A percentile compares a stretch with the other conserved stretches of the same genome.
These are phyloP conservation scores for Parietaria judaica DNA, from an alignment of 306 rosid genomes.

Conservation along the genomic window DNA sequence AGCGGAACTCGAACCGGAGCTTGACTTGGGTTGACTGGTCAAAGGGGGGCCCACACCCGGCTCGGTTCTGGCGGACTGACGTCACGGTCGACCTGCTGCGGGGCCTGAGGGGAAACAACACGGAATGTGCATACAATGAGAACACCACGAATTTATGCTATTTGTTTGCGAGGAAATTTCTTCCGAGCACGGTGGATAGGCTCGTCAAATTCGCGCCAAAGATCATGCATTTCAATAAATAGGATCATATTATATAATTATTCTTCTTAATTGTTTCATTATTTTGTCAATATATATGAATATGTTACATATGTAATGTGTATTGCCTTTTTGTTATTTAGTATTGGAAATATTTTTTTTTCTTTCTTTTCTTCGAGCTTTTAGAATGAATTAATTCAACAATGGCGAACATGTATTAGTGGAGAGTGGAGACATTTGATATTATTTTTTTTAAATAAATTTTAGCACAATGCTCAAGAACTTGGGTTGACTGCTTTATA, in stretches of 20 bases:
- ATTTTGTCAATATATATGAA: not conserved
- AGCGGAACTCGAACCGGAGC: conserved; percentile 53
- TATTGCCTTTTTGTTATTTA: not conserved
- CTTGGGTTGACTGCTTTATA: too few species aligned
- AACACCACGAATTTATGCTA: conserved; percentile 31
- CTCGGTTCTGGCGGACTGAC: conserved; percentile 32
- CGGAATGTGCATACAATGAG: conserved; percentile 36
- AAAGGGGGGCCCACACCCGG: conserved; percentile 67
- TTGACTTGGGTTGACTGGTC: conserved; percentile 92
- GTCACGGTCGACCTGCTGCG: conserved; percentile 41
- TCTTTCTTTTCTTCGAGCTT: not conserved
- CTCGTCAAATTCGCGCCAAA: conserved; percentile 46
- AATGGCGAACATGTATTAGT: conserved; percentile 2
- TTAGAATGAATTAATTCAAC: not conserved
- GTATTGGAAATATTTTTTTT: not conserved
- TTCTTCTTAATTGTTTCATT: conserved; percentile 5
- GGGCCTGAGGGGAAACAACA: conserved; percentile 32
- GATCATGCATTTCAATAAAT: conserved; percentile 43
- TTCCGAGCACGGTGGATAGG: conserved; percentile 34
- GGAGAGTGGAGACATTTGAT: not conserved
- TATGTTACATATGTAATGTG: too few species aligned
- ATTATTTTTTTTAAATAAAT: too few species aligned
- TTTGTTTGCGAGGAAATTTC: conserved; percentile 72
- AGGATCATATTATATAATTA: too few species aligned
- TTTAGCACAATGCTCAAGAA: too few species aligned